A percentile compares a stretch with the other conserved stretches of the same genome.
Evolutionary conservation across 805 yeast genomes (phyloP).

Genomic region (Sungouiozyma intestinalis): DNA sequence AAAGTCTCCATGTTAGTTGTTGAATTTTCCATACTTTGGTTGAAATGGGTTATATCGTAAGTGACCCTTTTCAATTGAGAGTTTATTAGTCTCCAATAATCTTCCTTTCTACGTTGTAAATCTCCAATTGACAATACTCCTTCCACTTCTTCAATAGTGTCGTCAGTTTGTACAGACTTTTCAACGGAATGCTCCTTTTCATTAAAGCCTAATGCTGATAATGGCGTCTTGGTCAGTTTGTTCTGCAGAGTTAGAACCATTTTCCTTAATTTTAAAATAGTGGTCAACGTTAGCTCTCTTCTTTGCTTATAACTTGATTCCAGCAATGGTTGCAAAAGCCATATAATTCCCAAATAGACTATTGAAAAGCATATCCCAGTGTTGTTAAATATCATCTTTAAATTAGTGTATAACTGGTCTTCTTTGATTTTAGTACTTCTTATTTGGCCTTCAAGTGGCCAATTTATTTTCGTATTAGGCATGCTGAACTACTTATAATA

Average conservation of each 20-base stretch:
- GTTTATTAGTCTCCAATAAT: constrained; percentile 11
- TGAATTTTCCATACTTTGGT: constrained; percentile 8
- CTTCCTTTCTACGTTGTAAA: background rate
- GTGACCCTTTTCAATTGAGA: constrained; percentile 25
- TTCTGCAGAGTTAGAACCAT: constrained; percentile 19
- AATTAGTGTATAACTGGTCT: constrained; percentile 13
- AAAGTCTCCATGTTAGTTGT: constrained; percentile 19
- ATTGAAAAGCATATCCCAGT: constrained; percentile 19
- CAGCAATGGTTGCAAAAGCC: constrained; percentile 33
- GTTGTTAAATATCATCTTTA: constrained; percentile 24
- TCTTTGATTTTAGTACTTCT: constrained; percentile 5
- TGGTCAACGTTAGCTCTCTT: constrained; percentile 23
- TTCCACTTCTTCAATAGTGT: constrained; percentile 7
- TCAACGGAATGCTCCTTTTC: constrained; percentile 27
- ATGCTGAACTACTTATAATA: no score
- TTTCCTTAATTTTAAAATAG: constrained; percentile 23
- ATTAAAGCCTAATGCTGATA: constrained; percentile 34
- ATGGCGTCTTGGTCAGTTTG: constrained; percentile 28
- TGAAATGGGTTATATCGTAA: constrained; percentile 23
- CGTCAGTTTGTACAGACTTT: constrained; percentile 20
- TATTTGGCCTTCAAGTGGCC: constrained; percentile 21
- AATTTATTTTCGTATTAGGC: no score
- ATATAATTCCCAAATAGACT: constrained; percentile 11
- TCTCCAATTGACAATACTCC: constrained; percentile 8
- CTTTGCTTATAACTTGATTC: constrained; percentile 33